Base-by-base conservation (phyloP, 1,284 basidiomycete species). In the Phylloporus sp. region DNA sequence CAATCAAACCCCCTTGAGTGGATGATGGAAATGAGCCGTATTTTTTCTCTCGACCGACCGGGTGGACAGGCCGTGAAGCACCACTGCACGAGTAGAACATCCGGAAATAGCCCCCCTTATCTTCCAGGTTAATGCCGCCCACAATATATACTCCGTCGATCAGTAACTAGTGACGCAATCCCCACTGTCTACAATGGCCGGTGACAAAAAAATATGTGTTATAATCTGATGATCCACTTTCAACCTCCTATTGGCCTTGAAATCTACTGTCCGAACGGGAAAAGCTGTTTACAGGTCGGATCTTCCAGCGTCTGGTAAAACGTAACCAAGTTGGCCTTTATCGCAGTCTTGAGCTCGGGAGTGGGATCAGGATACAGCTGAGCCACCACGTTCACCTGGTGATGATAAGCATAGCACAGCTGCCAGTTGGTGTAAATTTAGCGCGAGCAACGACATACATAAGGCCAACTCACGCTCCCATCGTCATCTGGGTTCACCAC, bases 321-420 rank as follows among this genome's bases (percentile, higher is more conserved):
- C 23, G 74, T 74, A n/a, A 25, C 37, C 45, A 78, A 52, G 49
- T 75, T 78, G 55, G 66, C 60, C 62, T 66, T 77, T 73, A 75
- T 75, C 53, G 75, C 75, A 2, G 60, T 5, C 59, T 68, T 29
- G 14, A 75, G 76, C 10, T 78, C 66, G 4, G 70, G 3, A 1
- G 60, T 67, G 19, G 73, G 74, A 14, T 76, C 25, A 3, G 75
- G 75, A 41, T 75, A 77, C 43, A 78, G 20, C 43, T 61, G n/a
- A 6, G 67, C 70, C 3, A 74, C 75, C 72, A 78, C 23, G 15
- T 74, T 75, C 29, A 65, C 23, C 61, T 74, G 75, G 32, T 39
- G 64, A 2, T 74, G 72, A 47, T 75, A 75, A 12, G 52, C 65
- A 62, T 68, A 74, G 29, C 76, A 77, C 2, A 4, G 0, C 75